Evolutionary conservation across 768 basidiomycete species (phyloP), one percentile per base, ranked within the genome.

Genomic region (Cystobasidium ongulense): DNA sequence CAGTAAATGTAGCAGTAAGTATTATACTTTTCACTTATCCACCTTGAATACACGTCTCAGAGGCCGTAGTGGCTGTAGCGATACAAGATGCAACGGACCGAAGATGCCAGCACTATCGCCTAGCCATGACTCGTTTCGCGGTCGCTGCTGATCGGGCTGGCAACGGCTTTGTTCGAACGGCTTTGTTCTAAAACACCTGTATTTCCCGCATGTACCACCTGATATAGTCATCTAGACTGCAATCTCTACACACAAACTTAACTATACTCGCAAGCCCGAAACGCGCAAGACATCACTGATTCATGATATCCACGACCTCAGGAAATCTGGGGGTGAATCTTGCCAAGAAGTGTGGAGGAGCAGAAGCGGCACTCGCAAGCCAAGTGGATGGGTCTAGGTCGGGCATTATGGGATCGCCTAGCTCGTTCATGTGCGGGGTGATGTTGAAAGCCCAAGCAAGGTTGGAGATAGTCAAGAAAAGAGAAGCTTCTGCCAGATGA

Each of bases 401-500:
- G 21, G 46, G 46, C 46, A 50, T 50, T 7, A 50, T 50, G 46
- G 46, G 46, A 21, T 50, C 46, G 15, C 46, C 46, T 4, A 50
- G 46, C 46, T 50, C 46, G 18, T 50, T 50, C 46, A n/a, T 50
- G 21, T 50, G n/a, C 4, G 46, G 57, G 23, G 57, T 61, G 57
- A 61, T 33, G 15, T 31, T 61, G 36, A 61, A 61, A 11, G 57
- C 57, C 31, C 36, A 38, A 31, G 36, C 31, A 10, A 61, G 23
- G 15, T 61, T 61, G 13, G 57, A 38, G 8, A 61, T 38, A 17
- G 36, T 38, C 31, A 61, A 31, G 57, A 38, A 31, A 15, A 61
- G 72, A 17, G 36, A 52, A 36, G 54, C 61, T 23, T 73, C 62
- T 1, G 72, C 72, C 18, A 73, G 35, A 23, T 73, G 61, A 11